A percentile compares a stretch with the other conserved stretches of the same genome.
phyloP scores from a whole-genome alignment of 176 grass and related monocot genomes.

The Phyllostachys edulis region DNA sequence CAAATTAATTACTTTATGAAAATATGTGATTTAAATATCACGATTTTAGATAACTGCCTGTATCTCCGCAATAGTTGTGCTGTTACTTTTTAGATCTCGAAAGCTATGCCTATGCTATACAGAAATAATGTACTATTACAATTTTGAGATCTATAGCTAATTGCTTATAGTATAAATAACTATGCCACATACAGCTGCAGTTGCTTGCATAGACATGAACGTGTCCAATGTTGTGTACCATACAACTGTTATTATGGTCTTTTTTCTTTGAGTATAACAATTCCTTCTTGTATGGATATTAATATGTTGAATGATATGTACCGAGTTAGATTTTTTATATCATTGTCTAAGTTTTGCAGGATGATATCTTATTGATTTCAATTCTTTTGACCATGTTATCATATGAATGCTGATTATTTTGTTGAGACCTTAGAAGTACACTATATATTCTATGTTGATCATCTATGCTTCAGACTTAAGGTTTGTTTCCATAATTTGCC shows the following conservation, averaged over 20 bases:
- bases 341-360: background rate
- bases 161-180: background rate
- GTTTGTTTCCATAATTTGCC: background rate
- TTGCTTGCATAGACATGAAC: background rate
- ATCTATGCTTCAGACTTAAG: background rate
- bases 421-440: background rate
- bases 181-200: background rate
- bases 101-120: background rate
- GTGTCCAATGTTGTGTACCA: background rate
- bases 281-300: background rate
- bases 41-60: constrained; percentile 4
- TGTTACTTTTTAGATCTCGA: background rate
- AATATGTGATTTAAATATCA: constrained; percentile 6
- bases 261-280: background rate
- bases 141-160: background rate
- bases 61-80: background rate
- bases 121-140: background rate
- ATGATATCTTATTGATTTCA: background rate
- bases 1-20: background rate
- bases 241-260: background rate
- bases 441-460: background rate
- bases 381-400: background rate
- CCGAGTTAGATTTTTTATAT: background rate
- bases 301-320: background rate
- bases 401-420: background rate